Conservation (phyloP, 306 rosid species). For the Vigna nakashimae region DNA sequence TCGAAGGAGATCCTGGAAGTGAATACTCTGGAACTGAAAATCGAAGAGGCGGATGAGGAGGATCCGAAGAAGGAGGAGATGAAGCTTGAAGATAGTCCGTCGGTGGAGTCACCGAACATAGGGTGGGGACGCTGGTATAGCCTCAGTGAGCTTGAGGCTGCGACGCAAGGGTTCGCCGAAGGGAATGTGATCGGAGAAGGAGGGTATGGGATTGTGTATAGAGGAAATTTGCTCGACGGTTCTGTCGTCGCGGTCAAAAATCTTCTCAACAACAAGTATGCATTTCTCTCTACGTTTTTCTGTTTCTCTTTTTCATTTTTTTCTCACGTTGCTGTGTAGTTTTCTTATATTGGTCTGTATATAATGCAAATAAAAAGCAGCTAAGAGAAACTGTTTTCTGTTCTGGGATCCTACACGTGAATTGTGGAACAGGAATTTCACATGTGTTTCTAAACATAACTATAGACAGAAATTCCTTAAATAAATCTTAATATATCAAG, state of each 20-base stretch:
- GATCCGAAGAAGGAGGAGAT: constrained; percentile 47
- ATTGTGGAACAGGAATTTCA: neutral
- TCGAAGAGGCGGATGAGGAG: constrained; percentile 25
- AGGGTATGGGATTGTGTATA: constrained; percentile 89
- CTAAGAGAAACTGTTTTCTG: neutral
- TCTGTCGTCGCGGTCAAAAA: constrained; percentile 92
- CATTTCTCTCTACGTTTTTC: neutral
- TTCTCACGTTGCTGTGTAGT: neutral
- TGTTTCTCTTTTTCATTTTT: too few species aligned
- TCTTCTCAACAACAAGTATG: constrained; percentile 94
- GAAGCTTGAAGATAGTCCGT: constrained; percentile 45
- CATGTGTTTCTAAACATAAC: too few species aligned
- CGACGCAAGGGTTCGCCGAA: constrained; percentile 67
- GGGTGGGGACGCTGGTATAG: constrained; percentile 98
- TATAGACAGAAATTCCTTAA: neutral
- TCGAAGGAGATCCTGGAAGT: constrained; percentile 88
- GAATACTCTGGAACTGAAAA: constrained; percentile 51
- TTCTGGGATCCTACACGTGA: constrained; percentile 11
- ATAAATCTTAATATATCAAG: too few species aligned
- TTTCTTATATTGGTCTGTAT: neutral
- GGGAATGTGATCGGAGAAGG: constrained; percentile 94
- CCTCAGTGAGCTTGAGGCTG: constrained; percentile 73
- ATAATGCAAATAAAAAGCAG: neutral
- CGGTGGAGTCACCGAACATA: constrained; percentile 71
- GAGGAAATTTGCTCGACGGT: constrained; percentile 70